Evolutionary conservation across 345 rosid species (phyloP).

Genomic region (Zanthoxylum bungeanum): DNA sequence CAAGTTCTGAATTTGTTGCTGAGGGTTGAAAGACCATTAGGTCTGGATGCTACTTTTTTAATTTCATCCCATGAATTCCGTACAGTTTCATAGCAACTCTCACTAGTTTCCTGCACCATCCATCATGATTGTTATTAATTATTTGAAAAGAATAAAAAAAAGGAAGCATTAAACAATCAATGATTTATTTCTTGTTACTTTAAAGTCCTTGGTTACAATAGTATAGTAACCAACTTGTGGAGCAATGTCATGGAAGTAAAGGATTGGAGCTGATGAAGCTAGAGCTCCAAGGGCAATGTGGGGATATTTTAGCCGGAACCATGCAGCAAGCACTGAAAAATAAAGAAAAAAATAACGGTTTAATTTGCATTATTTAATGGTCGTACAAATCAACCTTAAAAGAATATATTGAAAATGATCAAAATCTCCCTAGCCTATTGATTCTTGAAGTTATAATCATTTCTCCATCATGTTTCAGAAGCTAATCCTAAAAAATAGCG

Average conservation of each 20-base stretch:
- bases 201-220: conserved; percentile 47
- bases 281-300: conserved; percentile 60
- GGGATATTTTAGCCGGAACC: conserved; percentile 73
- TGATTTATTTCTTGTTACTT: conserved; percentile 22
- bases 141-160: too few relatives aligned
- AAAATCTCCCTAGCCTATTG: too few relatives aligned
- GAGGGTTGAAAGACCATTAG: conserved; percentile 45
- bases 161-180: background rate
- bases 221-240: conserved; percentile 45
- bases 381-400: too few relatives aligned
- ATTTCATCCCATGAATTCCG: conserved; percentile 54
- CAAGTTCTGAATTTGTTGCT: conserved; percentile 66
- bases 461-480: too few relatives aligned
- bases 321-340: conserved; percentile 58
- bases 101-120: conserved; percentile 44
- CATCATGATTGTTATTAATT: background rate
- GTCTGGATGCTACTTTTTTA: conserved; percentile 43
- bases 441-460: too few relatives aligned
- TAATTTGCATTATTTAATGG: background rate
- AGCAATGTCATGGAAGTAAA: conserved; percentile 46
- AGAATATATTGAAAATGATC: too few relatives aligned
- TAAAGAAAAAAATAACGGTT: background rate
- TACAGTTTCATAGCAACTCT: conserved; percentile 52
- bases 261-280: conserved; percentile 73
- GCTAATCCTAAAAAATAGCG: too few relatives aligned